A percentile compares a stretch with the other conserved stretches of the same genome.
Evolutionary conservation across 495 filamentous ascomycete species (phyloP).

Genomic region (Talaromyces adpressus): DNA sequence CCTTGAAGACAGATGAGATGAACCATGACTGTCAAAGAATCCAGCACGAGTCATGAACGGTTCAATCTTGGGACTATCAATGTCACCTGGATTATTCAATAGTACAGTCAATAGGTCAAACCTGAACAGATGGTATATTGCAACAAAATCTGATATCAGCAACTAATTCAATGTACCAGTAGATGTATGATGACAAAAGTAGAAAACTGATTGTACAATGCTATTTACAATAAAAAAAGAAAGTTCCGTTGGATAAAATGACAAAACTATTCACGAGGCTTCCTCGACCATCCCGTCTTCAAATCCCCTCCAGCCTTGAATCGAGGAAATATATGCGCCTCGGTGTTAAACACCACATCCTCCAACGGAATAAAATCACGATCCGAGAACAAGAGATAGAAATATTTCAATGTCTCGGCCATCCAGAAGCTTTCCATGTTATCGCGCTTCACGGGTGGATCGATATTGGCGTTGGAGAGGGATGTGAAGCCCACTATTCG

Average conservation of each 20-base stretch:
- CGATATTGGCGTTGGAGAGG: constrained; percentile 62
- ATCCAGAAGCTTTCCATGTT: constrained; percentile 98
- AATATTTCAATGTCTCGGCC: constrained; percentile 96
- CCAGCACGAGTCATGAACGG: neutral
- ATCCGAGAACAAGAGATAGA: constrained; percentile 89
- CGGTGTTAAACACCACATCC: constrained; percentile 87
- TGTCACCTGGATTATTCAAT: neutral
- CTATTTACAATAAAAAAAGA: neutral
- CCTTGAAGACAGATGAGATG: neutral
- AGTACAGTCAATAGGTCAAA: neutral
- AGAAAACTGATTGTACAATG: neutral
- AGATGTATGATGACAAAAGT: neutral
- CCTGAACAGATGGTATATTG: neutral
- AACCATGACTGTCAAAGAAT: neutral
- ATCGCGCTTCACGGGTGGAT: constrained; percentile 59
- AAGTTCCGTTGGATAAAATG: neutral
- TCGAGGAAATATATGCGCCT: constrained; percentile 84
- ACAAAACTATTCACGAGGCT: constrained; percentile 32
- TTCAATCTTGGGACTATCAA: neutral
- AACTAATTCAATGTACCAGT: neutral
- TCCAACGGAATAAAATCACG: constrained; percentile 77
- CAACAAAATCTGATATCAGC: neutral
- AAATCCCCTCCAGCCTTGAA: constrained; percentile 75
- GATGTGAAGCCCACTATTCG: constrained; percentile 66
- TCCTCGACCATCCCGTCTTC: constrained; percentile 82